A percentile compares a stretch with the other conserved stretches of the same genome.
Evolutionary conservation across 164 flowering plant genomes (phyloP).

Genomic region (Nelumbo lutea): DNA sequence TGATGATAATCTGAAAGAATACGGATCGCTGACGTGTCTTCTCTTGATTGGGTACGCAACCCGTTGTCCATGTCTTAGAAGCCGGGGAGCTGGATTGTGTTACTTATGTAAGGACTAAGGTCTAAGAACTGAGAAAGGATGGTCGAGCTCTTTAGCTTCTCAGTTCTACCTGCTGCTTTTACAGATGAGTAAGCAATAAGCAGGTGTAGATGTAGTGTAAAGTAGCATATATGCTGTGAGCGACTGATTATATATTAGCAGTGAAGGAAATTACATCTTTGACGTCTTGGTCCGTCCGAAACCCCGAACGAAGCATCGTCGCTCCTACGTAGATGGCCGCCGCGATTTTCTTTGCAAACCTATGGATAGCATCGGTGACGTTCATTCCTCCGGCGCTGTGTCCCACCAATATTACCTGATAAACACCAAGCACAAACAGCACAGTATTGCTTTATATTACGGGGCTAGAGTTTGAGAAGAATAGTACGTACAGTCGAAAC

Average conservation of each 20-base stretch:
- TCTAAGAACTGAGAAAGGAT: too few relatives aligned
- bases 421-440: not conserved
- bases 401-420: conserved; percentile 82
- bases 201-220: not conserved
- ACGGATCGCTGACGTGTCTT: too few relatives aligned
- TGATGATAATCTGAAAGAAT: too few relatives aligned
- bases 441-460: not conserved
- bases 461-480: not conserved
- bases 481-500: not conserved
- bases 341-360: conserved; percentile 48
- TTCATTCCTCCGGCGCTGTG: conserved; percentile 93
- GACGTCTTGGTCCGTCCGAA: conserved; percentile 39
- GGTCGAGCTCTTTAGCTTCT: too few relatives aligned
- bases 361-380: conserved; percentile 51
- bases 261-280: conserved; percentile 40
- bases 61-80: too few relatives aligned
- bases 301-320: conserved; percentile 67
- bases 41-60: too few relatives aligned
- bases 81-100: too few relatives aligned
- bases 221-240: not conserved
- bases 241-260: not conserved
- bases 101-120: too few relatives aligned
- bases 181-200: not conserved
- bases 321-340: conserved; percentile 68
- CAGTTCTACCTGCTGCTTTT: too few relatives aligned